Base-by-base conservation (phyloP, 257 asterid genomes). In the Echium plantagineum region DNA sequence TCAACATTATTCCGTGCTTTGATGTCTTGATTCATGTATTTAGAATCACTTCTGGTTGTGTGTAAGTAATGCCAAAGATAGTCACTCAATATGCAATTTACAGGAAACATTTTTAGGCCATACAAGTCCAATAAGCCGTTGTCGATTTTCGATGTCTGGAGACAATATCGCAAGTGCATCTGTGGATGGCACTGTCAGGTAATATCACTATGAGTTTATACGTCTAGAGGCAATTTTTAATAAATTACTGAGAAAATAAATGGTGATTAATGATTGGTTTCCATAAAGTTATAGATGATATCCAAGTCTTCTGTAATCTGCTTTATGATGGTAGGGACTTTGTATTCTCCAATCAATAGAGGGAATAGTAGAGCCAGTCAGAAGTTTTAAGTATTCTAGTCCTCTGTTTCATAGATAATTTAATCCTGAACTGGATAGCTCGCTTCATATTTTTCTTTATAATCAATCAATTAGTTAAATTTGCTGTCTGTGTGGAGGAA, bases 151-250 rank as follows among this genome's bases (percentile, higher is more conserved):
- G 72, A 81, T 95, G 64, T 80, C 95, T 59, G 98, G 96, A 30
- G 89, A 91, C 76, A 91, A 88, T 70, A 89, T 91, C 67, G 96
- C 98, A 24, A 91, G 96, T 78, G 93, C 98, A 71, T 91, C 98
- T 74, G 63, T 74, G 65, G 98, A 91, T 75, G 98, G 98, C 71
- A 85, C 94, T 16, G 98, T 88, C 76, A 88, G 98, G 98, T 77
- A 61, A 24, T 32, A n/a, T 1, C n/a, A 28, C 35, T 3, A 20
- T 19, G 53, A 32, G 38, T 20, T 8, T 28, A 21, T 24, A 6
- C 18, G 48, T 30, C 52, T n/a, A 15, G n/a, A 52, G n/a, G 18
- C 24, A 3, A 9, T 5, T 3, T 9, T 53, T 8, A 21, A 53
- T 21, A 7, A 5, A 42, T 7, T 1, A 13, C 15, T 38, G 48